Evolutionary conservation across 495 filamentous ascomycete genomes (phyloP).

Genomic region (Aspergillus cristatus): DNA sequence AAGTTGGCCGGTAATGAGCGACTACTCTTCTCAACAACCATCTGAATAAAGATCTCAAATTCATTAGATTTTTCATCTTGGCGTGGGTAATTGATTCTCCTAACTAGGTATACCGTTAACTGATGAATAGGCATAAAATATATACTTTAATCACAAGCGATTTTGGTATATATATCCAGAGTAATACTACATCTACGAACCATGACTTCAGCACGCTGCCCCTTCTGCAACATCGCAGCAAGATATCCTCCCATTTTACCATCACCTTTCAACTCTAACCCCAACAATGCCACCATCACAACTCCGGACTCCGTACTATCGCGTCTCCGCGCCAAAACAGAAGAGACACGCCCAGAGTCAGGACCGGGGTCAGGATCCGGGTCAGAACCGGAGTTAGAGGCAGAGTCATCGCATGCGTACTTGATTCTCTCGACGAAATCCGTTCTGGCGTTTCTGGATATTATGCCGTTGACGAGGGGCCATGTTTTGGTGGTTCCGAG

Average conservation of each 20-base stretch:
- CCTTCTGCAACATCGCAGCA: slow-evolving; percentile 33
- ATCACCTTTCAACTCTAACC: slow-evolving; percentile 16
- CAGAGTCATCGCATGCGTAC: slow-evolving; percentile 39
- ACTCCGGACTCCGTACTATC: background rate
- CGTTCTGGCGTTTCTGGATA: slow-evolving; percentile 81
- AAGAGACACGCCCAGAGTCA: background rate
- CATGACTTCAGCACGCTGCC: slow-evolving; percentile 15
- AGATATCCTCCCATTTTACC: slow-evolving; percentile 33
- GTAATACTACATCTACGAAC: background rate
- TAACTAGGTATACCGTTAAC: too few species aligned
- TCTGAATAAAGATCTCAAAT: too few species aligned
- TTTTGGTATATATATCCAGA: too few species aligned
- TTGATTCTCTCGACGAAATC: slow-evolving; percentile 63
- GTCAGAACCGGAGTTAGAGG: slow-evolving; percentile 8
- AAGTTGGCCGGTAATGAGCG: too few species aligned
- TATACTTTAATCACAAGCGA: too few species aligned
- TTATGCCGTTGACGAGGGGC: slow-evolving; percentile 69
- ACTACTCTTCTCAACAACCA: too few species aligned
- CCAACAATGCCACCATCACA: slow-evolving; percentile 13
- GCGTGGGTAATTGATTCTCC: too few species aligned
- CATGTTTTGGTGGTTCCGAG: slow-evolving; percentile 73
- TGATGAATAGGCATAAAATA: too few species aligned
- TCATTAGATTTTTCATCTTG: too few species aligned
- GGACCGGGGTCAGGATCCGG: slow-evolving; percentile 8
- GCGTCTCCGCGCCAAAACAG: too few species aligned